These are phyloP conservation scores for Calocybe cyanea DNA, from an alignment of 768 basidiomycete genomes.

Conservation along the genomic window DNA sequence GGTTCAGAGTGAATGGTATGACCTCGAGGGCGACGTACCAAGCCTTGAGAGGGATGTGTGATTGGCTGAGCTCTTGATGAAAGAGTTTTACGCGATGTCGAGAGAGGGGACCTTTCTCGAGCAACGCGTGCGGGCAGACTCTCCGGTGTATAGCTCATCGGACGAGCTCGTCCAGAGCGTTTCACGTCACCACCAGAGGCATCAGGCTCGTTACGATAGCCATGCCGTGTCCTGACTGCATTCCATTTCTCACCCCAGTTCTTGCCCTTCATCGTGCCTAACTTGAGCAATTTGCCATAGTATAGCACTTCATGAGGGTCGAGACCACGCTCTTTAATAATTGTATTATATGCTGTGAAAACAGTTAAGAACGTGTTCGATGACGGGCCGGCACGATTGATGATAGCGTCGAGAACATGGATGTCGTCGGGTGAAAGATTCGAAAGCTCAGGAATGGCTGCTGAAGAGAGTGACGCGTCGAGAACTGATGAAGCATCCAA, in stretches of 20 bases:
- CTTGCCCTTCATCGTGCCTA: constrained; percentile 75
- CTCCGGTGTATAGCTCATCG: constrained; percentile 2
- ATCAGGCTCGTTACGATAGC: constrained; percentile 25
- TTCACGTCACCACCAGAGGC: background rate
- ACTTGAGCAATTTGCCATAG: constrained; percentile 78
- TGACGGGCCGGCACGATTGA: constrained; percentile 58
- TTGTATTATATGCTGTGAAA: constrained; percentile 84
- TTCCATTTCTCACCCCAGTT: constrained; percentile 85
- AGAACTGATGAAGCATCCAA: constrained; percentile 12
- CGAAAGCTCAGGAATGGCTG: constrained; percentile 48
- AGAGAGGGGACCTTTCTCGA: constrained; percentile 2
- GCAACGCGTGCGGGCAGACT: constrained; percentile 3
- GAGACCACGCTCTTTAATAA: constrained; percentile 69
- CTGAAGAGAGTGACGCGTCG: constrained; percentile 39
- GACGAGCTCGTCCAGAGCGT: background rate
- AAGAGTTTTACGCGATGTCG: constrained; percentile 6
- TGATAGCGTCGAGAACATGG: constrained; percentile 70
- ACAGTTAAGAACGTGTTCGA: constrained; percentile 77
- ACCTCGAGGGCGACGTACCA: constrained; percentile 1
- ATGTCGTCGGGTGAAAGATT: constrained; percentile 54
- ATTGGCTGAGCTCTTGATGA: constrained; percentile 1
- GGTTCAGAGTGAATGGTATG: constrained; percentile 10
- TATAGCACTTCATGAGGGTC: constrained; percentile 78
- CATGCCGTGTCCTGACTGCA: constrained; percentile 56
- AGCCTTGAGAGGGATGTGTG: background rate